Evolutionary conservation across 768 basidiomycete species (phyloP).

Genomic region (Trametes punicea): DNA sequence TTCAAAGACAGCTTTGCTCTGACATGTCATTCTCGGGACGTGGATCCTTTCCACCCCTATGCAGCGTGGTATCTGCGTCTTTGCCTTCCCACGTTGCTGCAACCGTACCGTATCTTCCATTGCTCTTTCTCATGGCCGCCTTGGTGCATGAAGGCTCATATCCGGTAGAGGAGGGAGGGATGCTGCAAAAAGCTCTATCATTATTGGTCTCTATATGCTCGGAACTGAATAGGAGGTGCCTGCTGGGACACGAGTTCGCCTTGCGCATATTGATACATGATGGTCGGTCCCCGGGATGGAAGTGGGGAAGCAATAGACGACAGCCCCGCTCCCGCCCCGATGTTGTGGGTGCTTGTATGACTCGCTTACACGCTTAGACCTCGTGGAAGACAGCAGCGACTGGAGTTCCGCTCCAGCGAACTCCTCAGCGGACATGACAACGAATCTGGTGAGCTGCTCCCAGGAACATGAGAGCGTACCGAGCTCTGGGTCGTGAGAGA

Average conservation of each 20-base stretch:
- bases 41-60: no score
- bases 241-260: not conserved
- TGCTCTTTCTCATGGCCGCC: not conserved
- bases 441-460: not conserved
- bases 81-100: not conserved
- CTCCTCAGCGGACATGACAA: constrained; percentile 2
- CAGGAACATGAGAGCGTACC: constrained; percentile 11
- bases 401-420: not conserved
- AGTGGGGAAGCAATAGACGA: not conserved
- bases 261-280: not conserved
- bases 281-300: not conserved
- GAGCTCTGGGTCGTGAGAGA: constrained; percentile 4
- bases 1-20: no score
- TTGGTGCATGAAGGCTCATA: not conserved
- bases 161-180: not conserved
- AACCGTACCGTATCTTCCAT: not conserved
- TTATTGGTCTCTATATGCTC: not conserved
- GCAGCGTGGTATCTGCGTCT: no score
- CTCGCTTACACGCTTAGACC: not conserved
- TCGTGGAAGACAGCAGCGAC: not conserved
- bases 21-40: no score
- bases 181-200: no score
- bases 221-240: not conserved
- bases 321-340: constrained; percentile 4
- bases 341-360: constrained; percentile 13